phyloP scores from a whole-genome alignment of 768 basidiomycete species.

The Butyriboletus loyo region DNA sequence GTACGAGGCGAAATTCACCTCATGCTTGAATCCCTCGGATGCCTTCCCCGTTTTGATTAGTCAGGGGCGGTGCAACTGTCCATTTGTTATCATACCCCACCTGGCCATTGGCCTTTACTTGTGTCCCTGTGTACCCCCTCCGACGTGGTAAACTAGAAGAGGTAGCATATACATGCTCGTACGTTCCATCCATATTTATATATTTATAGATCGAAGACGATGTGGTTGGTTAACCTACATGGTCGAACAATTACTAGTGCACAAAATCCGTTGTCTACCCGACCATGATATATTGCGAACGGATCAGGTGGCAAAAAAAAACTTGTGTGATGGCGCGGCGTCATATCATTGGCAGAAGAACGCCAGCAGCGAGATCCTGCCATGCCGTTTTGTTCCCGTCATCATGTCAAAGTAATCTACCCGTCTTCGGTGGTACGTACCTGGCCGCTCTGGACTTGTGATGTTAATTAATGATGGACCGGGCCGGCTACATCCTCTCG shows the following conservation, averaged over 20 bases:
- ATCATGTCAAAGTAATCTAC: no score
- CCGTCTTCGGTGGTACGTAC: no score
- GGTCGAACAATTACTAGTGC: background rate
- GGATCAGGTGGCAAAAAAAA: no score
- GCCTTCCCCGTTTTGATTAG: background rate
- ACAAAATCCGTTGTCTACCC: background rate
- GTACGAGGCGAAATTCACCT: slow-evolving; percentile 13
- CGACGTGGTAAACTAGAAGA: background rate
- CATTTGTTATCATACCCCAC: background rate
- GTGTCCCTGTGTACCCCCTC: background rate
- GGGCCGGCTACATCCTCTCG: no score
- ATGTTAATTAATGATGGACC: no score
- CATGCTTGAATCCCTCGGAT: background rate
- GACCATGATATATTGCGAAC: no score
- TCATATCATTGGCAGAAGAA: no score
- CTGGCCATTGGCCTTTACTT: background rate
- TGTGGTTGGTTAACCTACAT: background rate
- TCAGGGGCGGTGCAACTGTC: background rate
- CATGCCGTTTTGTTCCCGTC: no score
- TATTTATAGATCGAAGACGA: background rate
- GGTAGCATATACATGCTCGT: background rate
- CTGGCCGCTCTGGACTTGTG: no score
- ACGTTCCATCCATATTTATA: background rate
- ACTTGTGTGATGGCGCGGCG: no score
- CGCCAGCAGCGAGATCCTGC: no score